Base-by-base conservation (phyloP, 208 protist genomes). In the Herpetomonas tarakana region DNA sequence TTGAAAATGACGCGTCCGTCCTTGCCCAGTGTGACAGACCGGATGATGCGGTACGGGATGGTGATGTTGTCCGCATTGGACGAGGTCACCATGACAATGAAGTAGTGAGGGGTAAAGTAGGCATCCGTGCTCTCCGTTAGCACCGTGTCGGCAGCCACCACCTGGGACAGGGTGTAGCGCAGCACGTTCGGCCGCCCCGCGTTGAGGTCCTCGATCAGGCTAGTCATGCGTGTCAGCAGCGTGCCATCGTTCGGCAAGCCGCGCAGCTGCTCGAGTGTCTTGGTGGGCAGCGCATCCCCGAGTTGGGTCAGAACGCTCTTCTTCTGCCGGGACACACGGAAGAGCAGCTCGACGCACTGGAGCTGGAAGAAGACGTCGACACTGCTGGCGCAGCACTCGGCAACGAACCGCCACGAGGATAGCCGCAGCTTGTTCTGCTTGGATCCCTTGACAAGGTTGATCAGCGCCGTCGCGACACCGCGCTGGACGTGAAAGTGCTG, bases 341-440 rank as follows among this genome's bases (percentile, higher is more conserved):
- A 96, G 2, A 96, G 74, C 47, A 96, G 67, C 70, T 96, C 86
- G n/a, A 93, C 75, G 51, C 91, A 96, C 75, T 96, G 91, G 24
- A 96, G 64, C 61, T 94, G 91, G 47, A 94, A 94, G 59, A 96
- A 96, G n/a, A 93, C 74, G 62, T 96, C 91, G 3, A 91, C 81
- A 26, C 75, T 87, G 25, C 68, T 59, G 12, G 73, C 75, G 52
- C 77, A 92, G 62, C 78, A 83, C 41, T 81, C 68, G 12, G 70
- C 85, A n/a, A 93, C 76, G 51, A 90, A 84, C 31, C 73, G 69
- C 83, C 86, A 93, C 19, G 87, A 91, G 2, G 63, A 28, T 56
- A 91, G 75, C 4, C 84, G 79, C 45, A 77, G 66, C 58, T 93
- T 96, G 71, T 96, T 96, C 46, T 86, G 68, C 57, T 78, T 87